Percentiles rank a stretch among this genome's conserved stretches.
These are phyloP conservation scores for Penicillium mononematosum DNA, from an alignment of 495 filamentous ascomycete species.

Conservation along the genomic window DNA sequence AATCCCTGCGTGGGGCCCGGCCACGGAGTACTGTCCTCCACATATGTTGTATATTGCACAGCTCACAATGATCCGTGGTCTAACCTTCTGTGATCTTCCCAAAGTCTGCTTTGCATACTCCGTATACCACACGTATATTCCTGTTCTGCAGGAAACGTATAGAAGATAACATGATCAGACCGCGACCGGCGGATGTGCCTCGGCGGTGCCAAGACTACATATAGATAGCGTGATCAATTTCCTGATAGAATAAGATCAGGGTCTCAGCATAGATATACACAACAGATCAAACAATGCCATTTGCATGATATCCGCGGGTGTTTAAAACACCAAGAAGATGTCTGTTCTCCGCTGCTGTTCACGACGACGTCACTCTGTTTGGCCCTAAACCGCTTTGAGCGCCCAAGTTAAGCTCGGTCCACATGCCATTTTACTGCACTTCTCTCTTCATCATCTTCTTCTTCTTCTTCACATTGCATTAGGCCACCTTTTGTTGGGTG, in stretches of 20 bases:
- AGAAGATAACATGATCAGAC: background rate
- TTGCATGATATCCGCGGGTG: background rate
- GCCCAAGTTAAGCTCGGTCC: slow-evolving; percentile 26
- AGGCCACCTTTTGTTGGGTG: background rate
- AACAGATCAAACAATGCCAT: background rate
- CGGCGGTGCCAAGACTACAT: background rate
- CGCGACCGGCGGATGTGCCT: background rate
- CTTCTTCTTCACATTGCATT: slow-evolving; percentile 10
- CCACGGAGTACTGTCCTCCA: slow-evolving; percentile 22
- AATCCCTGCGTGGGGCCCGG: slow-evolving; percentile 2
- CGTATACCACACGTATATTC: no score
- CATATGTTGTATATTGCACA: background rate
- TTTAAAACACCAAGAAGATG: background rate
- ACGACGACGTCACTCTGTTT: slow-evolving; percentile 28
- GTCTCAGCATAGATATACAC: background rate
- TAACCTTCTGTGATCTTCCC: background rate
- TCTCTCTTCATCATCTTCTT: slow-evolving; percentile 15
- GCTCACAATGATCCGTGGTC: background rate
- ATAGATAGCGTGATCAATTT: background rate
- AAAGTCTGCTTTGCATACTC: no score
- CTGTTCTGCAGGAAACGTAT: background rate
- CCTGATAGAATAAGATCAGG: background rate
- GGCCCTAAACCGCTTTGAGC: slow-evolving; percentile 30
- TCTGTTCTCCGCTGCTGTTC: background rate
- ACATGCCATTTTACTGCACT: slow-evolving; percentile 22